phyloP scores from a whole-genome alignment of 352 stramenopile genomes.

The Phytopythium montanum region DNA sequence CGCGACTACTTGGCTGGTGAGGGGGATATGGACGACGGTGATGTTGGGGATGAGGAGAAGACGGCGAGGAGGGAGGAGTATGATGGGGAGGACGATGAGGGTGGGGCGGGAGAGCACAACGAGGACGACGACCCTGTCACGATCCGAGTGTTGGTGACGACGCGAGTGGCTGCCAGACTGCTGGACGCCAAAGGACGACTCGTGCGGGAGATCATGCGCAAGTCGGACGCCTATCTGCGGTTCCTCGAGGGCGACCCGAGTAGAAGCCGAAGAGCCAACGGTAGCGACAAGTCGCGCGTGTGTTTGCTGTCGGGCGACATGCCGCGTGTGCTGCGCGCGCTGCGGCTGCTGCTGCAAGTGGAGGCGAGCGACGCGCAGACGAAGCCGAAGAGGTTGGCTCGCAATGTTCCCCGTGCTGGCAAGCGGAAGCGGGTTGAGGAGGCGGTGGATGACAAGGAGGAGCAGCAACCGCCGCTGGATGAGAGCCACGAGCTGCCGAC shows the following conservation, averaged over 20 bases:
- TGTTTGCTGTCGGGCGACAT: constrained; percentile 58
- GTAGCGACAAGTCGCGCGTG: constrained; percentile 14
- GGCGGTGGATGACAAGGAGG: constrained; percentile 4
- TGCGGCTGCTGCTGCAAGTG: constrained; percentile 56
- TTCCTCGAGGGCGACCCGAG: constrained; percentile 20
- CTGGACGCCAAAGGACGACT: constrained; percentile 42
- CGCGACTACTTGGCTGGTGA: constrained; percentile 33
- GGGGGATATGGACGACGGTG: neutral
- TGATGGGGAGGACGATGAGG: neutral
- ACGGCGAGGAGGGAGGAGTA: neutral
- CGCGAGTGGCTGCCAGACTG: constrained; percentile 39
- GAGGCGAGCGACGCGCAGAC: constrained; percentile 47
- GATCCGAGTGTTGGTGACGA: constrained; percentile 47
- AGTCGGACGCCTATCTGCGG: constrained; percentile 42
- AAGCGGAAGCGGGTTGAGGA: constrained; percentile 39
- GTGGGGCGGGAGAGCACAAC: neutral
- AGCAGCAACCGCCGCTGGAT: constrained; percentile 10
- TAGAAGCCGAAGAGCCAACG: constrained; percentile 25
- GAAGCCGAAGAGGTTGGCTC: constrained; percentile 28
- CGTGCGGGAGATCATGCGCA: constrained; percentile 51
- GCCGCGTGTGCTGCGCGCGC: constrained; percentile 37
- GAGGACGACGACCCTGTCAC: constrained; percentile 41
- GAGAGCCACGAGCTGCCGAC: constrained; percentile 16
- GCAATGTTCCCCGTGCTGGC: constrained; percentile 11
- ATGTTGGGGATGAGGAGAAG: neutral